Evolutionary conservation across 2,329 filamentous ascomycete species (phyloP), one percentile per base, ranked within the genome.

Genomic region (Trichoderma sp.): DNA sequence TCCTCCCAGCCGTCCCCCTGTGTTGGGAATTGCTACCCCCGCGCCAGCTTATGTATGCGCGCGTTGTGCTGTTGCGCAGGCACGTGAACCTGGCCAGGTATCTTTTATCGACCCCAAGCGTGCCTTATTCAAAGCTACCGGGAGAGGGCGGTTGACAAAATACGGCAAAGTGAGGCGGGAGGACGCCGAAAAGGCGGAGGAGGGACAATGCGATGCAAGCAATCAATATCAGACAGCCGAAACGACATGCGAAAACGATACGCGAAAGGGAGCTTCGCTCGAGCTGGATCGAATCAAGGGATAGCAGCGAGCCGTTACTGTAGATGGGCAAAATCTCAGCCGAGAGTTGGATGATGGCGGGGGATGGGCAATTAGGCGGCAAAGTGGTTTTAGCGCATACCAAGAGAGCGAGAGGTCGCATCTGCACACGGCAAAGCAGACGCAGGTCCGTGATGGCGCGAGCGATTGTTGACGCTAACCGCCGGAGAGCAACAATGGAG

Each of bases 321-420:
- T 73, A 53, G 71, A 73, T 65, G 71, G 71, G 53, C 67, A 60
- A 38, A 41, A 24, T 38, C 67, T 71, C 67, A 71, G 53, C 53
- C 66, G 50, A 38, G n/a, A 59, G 65, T 60, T 72, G 38, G 38
- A 71, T 31, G 45, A 45, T 63, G 71, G 67, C 50, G 67, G 50
- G 69, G 60, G 59, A 73, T 73, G 71, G 60, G 50, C 71, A 73
- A 73, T 73, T 73, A 56, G 71, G 71, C 71, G 71, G 71, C 60
- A 73, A 65, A 63, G 60, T 53, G 60, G 60, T 56, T 50, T 59
- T 73, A 65, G 71, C 60, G 71, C 71, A 73, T 65, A 73, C 60
- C 62, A 50, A 63, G 35, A 72, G 68, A 50, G 56, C 35, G 33
- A 53, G 69, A 62, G 27, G 59, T 38, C 71, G 71, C 71, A 73